A percentile compares a stretch with the other conserved stretches of the same genome.
phyloP scores from a whole-genome alignment of 306 rosid species.

The Lithocarpus polystachyus region DNA sequence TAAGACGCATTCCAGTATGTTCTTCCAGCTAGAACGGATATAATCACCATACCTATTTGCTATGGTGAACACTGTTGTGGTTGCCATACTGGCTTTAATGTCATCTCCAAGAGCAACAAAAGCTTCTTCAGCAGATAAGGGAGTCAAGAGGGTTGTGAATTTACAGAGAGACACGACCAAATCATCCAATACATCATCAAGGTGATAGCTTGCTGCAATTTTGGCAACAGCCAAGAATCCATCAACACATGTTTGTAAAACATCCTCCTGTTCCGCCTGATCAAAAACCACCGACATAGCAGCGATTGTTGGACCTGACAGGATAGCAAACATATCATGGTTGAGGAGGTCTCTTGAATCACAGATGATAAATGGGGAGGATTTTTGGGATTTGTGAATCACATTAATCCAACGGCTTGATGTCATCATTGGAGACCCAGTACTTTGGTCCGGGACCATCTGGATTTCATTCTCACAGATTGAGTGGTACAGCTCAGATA shows the following conservation, averaged over 20 bases:
- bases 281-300: conserved; percentile 96
- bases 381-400: conserved; percentile 77
- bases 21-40: conserved; percentile 96
- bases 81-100: conserved; percentile 92
- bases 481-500: conserved; percentile 82
- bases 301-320: conserved; percentile 98
- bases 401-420: conserved; percentile 97
- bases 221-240: conserved; percentile 93
- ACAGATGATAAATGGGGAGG: conserved; percentile 79
- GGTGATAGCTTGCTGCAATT: conserved; percentile 96
- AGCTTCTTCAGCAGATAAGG: conserved; percentile 79
- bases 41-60: conserved; percentile 96
- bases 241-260: conserved; percentile 89
- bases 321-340: conserved; percentile 91
- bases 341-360: conserved; percentile 85
- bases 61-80: conserved; percentile 83
- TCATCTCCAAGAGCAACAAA: conserved; percentile 92
- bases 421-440: conserved; percentile 88
- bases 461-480: conserved; percentile 96
- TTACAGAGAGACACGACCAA: conserved; percentile 95
- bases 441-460: conserved; percentile 84
- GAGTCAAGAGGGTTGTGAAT: conserved; percentile 92
- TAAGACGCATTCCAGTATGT: conserved; percentile 89
- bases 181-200: conserved; percentile 95
- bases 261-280: conserved; percentile 91